A percentile compares a stretch with the other conserved stretches of the same genome.
These are phyloP conservation scores for Porphyridium purpureum DNA, from an alignment of 23 red algal genomes.

Conservation along the genomic window DNA sequence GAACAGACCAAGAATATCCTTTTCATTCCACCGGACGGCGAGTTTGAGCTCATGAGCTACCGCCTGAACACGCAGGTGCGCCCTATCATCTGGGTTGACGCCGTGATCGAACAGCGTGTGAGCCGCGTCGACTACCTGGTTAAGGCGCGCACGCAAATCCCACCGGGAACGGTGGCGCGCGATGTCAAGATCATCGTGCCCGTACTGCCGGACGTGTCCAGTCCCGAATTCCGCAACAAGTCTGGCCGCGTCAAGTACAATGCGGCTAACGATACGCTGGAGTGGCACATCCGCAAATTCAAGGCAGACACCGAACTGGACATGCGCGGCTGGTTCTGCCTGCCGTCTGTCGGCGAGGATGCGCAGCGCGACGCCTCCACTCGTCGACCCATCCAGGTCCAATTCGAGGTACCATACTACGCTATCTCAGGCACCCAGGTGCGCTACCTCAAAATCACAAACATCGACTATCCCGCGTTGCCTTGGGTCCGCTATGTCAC, in stretches of 20 bases:
- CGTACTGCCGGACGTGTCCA: constrained; percentile 68
- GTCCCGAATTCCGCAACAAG: constrained; percentile 60
- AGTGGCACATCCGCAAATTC: constrained; percentile 86
- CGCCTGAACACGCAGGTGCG: constrained; percentile 54
- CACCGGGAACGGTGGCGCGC: constrained; percentile 56
- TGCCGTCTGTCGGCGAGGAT: constrained; percentile 59
- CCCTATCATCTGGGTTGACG: constrained; percentile 89
- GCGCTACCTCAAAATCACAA: constrained; percentile 81
- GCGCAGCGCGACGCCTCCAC: constrained; percentile 40
- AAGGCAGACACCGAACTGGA: constrained; percentile 57
- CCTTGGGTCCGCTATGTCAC: constrained; percentile 98
- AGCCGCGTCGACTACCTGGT: constrained; percentile 82
- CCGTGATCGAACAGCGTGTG: constrained; percentile 63
- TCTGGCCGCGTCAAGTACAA: constrained; percentile 89
- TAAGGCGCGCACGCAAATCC: constrained; percentile 74
- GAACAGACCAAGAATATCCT: constrained; percentile 87
- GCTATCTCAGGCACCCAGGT: constrained; percentile 88
- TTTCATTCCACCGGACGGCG: constrained; percentile 94
- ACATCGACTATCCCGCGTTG: constrained; percentile 65
- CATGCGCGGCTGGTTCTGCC: constrained; percentile 67
- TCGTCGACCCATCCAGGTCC: constrained; percentile 59
- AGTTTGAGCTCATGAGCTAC: constrained; percentile 99
- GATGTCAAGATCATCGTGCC: constrained; percentile 81
- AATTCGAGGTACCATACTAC: constrained; percentile 98
- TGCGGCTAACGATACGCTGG: constrained; percentile 67